Conservation (phyloP, 306 rosid species). For the Argentina anserina region DNA sequence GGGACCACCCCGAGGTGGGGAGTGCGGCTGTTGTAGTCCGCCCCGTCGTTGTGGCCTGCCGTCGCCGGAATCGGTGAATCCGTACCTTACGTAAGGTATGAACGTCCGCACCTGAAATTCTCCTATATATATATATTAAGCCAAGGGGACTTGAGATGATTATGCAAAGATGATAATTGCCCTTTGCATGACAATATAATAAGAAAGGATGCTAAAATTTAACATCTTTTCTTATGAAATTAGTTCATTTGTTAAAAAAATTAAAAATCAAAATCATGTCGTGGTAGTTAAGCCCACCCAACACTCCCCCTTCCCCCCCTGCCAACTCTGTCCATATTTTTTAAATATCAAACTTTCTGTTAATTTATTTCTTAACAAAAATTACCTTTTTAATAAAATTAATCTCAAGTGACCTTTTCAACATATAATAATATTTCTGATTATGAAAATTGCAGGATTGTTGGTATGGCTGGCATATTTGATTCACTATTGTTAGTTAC, state of each 20-base stretch:
- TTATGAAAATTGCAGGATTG: constrained; percentile 66
- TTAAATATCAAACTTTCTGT: too few relatives aligned
- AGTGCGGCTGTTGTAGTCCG: too few relatives aligned
- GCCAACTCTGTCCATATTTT: neutral
- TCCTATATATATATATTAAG: neutral
- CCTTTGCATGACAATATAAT: neutral
- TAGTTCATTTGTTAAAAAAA: too few relatives aligned
- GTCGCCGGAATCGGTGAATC: too few relatives aligned
- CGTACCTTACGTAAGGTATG: too few relatives aligned
- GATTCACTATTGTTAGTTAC: constrained; percentile 70
- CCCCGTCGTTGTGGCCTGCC: too few relatives aligned
- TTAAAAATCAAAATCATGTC: neutral
- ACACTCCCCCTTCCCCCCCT: neutral
- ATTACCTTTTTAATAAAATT: neutral
- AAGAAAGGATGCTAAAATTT: neutral
- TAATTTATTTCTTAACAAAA: too few relatives aligned
- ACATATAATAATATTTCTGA: constrained; percentile 1
- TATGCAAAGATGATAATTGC: neutral
- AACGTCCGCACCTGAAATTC: too few relatives aligned
- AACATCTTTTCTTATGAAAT: too few relatives aligned
- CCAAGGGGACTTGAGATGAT: neutral
- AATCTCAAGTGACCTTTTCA: neutral
- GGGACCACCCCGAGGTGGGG: too few relatives aligned
- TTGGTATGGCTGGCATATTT: constrained; percentile 97
- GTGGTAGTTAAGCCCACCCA: neutral